Evolutionary conservation across 768 basidiomycete genomes (phyloP), one percentile per base, ranked within the genome.

Genomic region (Trametes coccinea): DNA sequence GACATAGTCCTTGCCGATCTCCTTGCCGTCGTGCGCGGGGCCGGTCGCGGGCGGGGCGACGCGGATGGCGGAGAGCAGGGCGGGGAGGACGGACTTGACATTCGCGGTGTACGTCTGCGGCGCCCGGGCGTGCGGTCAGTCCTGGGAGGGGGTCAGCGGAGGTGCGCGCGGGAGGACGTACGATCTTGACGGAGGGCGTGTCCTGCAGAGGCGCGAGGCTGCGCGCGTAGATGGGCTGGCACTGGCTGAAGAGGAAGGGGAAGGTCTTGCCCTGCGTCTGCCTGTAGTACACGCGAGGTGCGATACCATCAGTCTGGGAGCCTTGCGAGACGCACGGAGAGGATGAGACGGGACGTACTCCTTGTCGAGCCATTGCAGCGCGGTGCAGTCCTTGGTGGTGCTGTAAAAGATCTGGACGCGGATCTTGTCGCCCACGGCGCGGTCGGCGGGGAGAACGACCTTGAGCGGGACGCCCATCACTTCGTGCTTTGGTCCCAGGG

Each of bases 181-280:
- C 92, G 54, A 91, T 82, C 75, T 98, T 98, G 61, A 91, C 86
- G 1, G 90, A 89, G 2, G 95, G 91, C 0, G 89, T 90, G 70
- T 98, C 95, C 82, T 95, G 93, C 59, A 93, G 69, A 2, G 94
- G 95, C 0, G 84, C 82, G 44, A 96, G 74, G 3, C 87, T 82
- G 31, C 95, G 85, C 2, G 90, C 90, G 70, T 95, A 89, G 66
- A 95, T 96, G 3, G 95, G 92, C 66, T 97, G 94, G 69, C 90
- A 92, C 69, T 97, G 95, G 61, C 92, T 93, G 78, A 95, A 98
- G 14, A 98, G 74, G 75, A 90, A 97, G 0, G 92, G 88, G 71
- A 90, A 89, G 17, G 78, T 76, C 66, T 93, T 93, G 7, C 93
- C 93, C 61, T 92, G 90, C 0, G 94, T 97, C 75, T 93, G 62